A percentile compares a stretch with the other conserved stretches of the same genome.
Conservation (phyloP, 495 filamentous ascomycete species). For the Aspergillus indologenus region DNA sequence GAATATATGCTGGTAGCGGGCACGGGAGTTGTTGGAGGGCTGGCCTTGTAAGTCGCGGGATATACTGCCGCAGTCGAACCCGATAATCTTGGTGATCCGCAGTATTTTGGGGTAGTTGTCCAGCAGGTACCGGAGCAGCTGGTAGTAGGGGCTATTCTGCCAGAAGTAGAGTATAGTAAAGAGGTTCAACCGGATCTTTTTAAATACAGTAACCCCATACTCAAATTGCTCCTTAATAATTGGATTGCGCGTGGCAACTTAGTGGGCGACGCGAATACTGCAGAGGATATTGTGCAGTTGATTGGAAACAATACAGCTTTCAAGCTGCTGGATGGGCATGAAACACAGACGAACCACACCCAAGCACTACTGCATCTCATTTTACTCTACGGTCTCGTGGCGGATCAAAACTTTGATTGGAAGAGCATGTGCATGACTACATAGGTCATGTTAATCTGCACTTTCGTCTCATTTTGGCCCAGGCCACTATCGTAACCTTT, state of each 20-base stretch:
- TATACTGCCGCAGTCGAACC: constrained; percentile 7
- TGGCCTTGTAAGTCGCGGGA: background rate
- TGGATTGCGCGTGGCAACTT: background rate
- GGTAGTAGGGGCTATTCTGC: background rate
- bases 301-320: background rate
- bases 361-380: too few relatives aligned
- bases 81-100: constrained; percentile 9
- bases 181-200: background rate
- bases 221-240: background rate
- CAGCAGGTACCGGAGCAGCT: background rate
- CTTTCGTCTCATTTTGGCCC: too few relatives aligned
- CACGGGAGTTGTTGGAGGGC: background rate
- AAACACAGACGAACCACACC: too few relatives aligned
- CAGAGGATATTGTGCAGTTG: background rate
- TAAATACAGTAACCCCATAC: background rate
- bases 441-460: too few relatives aligned
- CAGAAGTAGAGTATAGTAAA: background rate
- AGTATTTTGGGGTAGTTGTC: background rate
- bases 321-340: background rate
- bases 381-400: too few relatives aligned
- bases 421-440: too few relatives aligned
- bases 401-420: too few relatives aligned
- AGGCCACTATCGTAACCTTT: too few relatives aligned
- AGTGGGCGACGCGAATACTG: constrained; percentile 3
- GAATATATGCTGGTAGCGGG: constrained; percentile 4